Evolutionary conservation across 202 grass and related monocot species (phyloP), one percentile per base, ranked within the genome.

Genomic region (Schoenoplectus triqueter): DNA sequence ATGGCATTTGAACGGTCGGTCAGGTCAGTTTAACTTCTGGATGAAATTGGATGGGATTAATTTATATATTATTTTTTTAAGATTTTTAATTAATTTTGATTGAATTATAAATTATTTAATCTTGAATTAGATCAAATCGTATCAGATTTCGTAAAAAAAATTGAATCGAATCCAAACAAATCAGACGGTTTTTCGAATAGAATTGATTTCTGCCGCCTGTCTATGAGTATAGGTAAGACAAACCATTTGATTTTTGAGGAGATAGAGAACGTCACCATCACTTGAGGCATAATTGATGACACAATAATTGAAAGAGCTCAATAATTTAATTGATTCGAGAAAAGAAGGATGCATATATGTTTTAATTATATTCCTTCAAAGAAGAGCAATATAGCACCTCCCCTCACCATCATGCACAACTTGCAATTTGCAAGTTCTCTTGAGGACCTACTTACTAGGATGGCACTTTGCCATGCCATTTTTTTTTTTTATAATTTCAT

Each of bases 271-370:
- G 64, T 83, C 64, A 6, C 47, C 31, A 69, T 83, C 80, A 68
- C 14, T n/a, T 41, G 64, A 83, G 10, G 18, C 64, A 83, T 54
- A 52, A 22, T 67, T 68, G 65, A 20, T 64, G 62, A 67, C 47
- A 68, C 46, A 69, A 69, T 66, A 69, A 83, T 39, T 68, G 17
- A 67, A 17, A 68, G 18, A 68, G 10, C 50, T 54, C 46, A 40
- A 66, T 83, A 83, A 65, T 83, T 31, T 83, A 69, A 65, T 67
- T 70, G 80, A 69, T 83, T 83, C 21, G 11, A 70, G 64, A 56
- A 83, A 83, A 83, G 48, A 44, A 83, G 46, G 13, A 69, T 67
- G 62, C 61, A 66, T 68, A 39, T 0, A 62, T 66, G 22, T 81
- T 55, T 69, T 45, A 46, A 69, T 50, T 82, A 54, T 22, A 82